Percentiles rank a stretch among this genome's conserved stretches.
These are phyloP conservation scores for Melaleuca quinquenervia DNA, from an alignment of 345 rosid species.

Conservation along the genomic window DNA sequence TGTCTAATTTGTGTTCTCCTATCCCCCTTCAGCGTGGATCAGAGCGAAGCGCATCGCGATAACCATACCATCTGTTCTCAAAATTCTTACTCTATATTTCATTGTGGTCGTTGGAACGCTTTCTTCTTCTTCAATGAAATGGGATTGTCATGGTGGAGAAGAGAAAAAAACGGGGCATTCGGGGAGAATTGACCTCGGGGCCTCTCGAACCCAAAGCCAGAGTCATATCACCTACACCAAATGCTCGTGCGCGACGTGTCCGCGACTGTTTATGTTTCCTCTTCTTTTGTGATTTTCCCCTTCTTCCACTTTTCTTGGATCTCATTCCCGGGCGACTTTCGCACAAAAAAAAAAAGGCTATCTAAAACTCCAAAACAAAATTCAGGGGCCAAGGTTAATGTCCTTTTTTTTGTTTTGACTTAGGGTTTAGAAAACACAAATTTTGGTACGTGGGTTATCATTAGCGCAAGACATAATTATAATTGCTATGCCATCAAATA, in stretches of 20 bases:
- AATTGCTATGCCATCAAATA: neutral
- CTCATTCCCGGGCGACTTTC: neutral
- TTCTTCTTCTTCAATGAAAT: neutral
- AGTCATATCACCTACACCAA: too few species aligned
- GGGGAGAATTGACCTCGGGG: too few species aligned
- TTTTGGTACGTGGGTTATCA: neutral
- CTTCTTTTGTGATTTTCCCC: neutral
- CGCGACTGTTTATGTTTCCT: neutral
- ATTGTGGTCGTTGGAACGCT: too few species aligned
- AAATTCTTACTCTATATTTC: too few species aligned
- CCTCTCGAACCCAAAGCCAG: too few species aligned
- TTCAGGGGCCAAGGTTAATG: neutral
- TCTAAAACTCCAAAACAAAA: neutral
- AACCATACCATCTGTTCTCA: too few species aligned
- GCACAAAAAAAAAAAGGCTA: neutral
- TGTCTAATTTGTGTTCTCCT: too few species aligned
- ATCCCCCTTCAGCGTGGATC: too few species aligned
- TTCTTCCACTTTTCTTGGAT: neutral
- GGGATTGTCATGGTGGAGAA: neutral
- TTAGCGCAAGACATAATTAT: neutral
- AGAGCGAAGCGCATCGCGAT: too few species aligned
- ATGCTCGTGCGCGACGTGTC: neutral
- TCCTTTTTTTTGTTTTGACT: neutral
- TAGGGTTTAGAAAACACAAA: neutral
- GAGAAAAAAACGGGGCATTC: too few species aligned